These are phyloP conservation scores for Chaetomium globosum DNA, from an alignment of 2,329 filamentous ascomycete species.

Conservation along the genomic window DNA sequence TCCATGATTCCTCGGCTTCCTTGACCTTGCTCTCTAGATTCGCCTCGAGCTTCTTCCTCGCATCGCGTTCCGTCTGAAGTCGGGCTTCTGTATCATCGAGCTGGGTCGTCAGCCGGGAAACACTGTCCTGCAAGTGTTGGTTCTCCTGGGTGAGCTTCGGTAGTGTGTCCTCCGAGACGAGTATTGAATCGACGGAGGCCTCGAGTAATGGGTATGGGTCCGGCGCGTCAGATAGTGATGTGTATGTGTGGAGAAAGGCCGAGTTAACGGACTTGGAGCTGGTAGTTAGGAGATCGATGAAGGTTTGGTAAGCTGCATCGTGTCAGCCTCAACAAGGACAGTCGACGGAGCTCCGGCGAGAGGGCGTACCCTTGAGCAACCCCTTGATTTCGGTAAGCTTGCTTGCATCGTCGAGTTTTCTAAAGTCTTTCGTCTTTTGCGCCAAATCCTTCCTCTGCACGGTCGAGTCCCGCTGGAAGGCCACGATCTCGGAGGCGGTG, in stretches of 20 bases:
- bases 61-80: conserved; percentile 74
- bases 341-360: neutral
- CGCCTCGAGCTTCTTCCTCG: conserved; percentile 74
- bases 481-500: conserved; percentile 91
- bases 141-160: conserved; percentile 90
- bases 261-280: conserved; percentile 94
- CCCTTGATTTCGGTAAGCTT: conserved; percentile 89
- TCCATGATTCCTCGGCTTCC: conserved; percentile 88
- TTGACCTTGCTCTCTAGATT: conserved; percentile 78
- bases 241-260: conserved; percentile 90
- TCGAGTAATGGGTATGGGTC: conserved; percentile 96
- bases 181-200: conserved; percentile 90
- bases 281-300: conserved; percentile 94
- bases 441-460: conserved; percentile 95
- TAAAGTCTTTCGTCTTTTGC: conserved; percentile 98
- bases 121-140: conserved; percentile 77
- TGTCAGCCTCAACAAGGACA: conserved; percentile 31
- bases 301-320: conserved; percentile 82
- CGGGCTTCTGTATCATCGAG: conserved; percentile 80
- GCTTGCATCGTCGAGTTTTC: conserved; percentile 84
- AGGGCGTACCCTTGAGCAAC: conserved; percentile 72
- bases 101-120: conserved; percentile 74
- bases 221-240: conserved; percentile 88
- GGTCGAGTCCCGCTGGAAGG: conserved; percentile 91
- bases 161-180: conserved; percentile 87